Base-by-base conservation (phyloP, 306 rosid species). In the Gillenia trifoliata region DNA sequence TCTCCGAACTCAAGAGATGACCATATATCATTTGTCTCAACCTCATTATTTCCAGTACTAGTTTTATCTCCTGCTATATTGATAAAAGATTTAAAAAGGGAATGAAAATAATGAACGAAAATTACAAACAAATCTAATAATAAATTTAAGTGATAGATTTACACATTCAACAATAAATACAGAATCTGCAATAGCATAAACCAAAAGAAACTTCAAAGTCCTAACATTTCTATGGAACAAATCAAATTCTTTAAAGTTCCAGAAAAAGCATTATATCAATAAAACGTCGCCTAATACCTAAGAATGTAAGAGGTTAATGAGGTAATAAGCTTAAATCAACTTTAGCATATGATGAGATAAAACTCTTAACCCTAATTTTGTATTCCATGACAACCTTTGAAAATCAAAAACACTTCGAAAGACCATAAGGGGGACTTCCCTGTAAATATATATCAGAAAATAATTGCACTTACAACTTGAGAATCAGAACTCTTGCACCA, bases 11-110 rank as follows among this genome's bases (percentile, higher is more conserved):
- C 78, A 59, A 75, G 25, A 56, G 83, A 85, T 59, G 85, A 64
- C 81, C 75, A 83, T 62, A 74, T 66, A 62, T 84, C 86, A 77
- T 72, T 75, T 62, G 79, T 72, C 86, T 63, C 73, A 59, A 77
- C 63, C 62, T 82, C 91, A 66, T 70, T 63, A 22, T 54, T 23
- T 73, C 47, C 64, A 70, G 54, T 43, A 43, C 47, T 80, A 61
- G 71, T 30, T 79, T 68, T 83, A 71, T 65, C 86, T 77, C 81
- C 86, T 83, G 73, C 29, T 22, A 9, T 23, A 70, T n/a, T n/a
- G n/a, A n/a, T 75, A 11, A 26, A 55, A 8, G 15, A 52, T 33
- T 3, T 28, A 45, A 22, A 41, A 67, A 66, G 26, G 17, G 29
- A 40, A 31, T 15, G 15, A 60, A 60, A 26, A 60, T 60, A 28